A percentile compares a stretch with the other conserved stretches of the same genome.
Evolutionary conservation across 306 rosid genomes (phyloP).

Genomic region (Oemleria cerasiformis): DNA sequence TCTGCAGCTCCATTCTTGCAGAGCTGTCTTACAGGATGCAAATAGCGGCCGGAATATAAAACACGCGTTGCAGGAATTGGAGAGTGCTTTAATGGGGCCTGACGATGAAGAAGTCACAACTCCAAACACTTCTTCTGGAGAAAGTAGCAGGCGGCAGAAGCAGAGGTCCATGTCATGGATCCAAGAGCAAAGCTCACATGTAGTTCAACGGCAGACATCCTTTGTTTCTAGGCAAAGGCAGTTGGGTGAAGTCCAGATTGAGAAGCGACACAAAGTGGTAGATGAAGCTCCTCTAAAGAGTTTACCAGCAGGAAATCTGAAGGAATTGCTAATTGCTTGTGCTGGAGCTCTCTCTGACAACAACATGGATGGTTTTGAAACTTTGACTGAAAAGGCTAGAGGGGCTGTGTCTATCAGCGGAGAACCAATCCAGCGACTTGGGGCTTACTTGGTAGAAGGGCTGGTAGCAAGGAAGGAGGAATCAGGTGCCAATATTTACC

Average conservation of each 20-base stretch:
- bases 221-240: conserved; percentile 35
- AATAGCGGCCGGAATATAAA: conserved; percentile 40
- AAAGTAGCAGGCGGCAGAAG: conserved; percentile 29
- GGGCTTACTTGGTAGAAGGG: conserved; percentile 97
- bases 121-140: conserved; percentile 39
- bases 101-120: conserved; percentile 47
- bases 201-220: conserved; percentile 42
- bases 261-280: conserved; percentile 57
- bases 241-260: conserved; percentile 37
- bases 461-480: conserved; percentile 81
- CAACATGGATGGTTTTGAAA: conserved; percentile 45
- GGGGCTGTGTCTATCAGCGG: conserved; percentile 73
- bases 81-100: conserved; percentile 84
- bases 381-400: conserved; percentile 53
- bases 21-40: conserved; percentile 37
- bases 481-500: conserved; percentile 78
- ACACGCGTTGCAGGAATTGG: conserved; percentile 59
- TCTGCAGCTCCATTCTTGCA: conserved; percentile 38
- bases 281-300: conserved; percentile 48
- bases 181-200: conserved; percentile 38
- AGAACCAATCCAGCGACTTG: conserved; percentile 85
- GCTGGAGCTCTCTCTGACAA: conserved; percentile 69
- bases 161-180: conserved; percentile 50
- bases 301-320: conserved; percentile 47
- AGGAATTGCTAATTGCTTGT: conserved; percentile 71